Conservation (phyloP, 2,329 filamentous ascomycete genomes). For the Mollisiaceae sp. region DNA sequence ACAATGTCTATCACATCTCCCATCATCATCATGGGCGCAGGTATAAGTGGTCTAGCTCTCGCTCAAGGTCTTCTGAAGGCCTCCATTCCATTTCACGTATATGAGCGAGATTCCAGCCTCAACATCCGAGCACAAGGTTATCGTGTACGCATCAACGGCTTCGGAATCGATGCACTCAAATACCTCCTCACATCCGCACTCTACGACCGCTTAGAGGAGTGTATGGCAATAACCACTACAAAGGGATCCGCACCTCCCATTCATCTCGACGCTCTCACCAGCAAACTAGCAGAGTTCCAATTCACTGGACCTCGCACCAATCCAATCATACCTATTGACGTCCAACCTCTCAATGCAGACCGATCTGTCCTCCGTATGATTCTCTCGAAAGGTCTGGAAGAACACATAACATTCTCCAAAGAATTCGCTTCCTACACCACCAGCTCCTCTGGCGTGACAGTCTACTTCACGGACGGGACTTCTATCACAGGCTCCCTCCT, state of each 20-base stretch:
- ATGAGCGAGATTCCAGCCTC: slow-evolving; percentile 58
- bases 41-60: slow-evolving; percentile 43
- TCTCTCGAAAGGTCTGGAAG: slow-evolving; percentile 50
- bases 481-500: slow-evolving; percentile 42
- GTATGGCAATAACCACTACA: slow-evolving; percentile 51
- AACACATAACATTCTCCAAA: slow-evolving; percentile 41
- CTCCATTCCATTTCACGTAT: slow-evolving; percentile 56
- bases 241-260: not conserved
- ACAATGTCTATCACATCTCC: slow-evolving; percentile 10
- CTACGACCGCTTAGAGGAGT: slow-evolving; percentile 43
- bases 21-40: slow-evolving; percentile 40
- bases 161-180: slow-evolving; percentile 35
- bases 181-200: slow-evolving; percentile 56
- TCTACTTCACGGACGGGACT: slow-evolving; percentile 43
- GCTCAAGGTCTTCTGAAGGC: slow-evolving; percentile 38
- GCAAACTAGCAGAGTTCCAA: not conserved
- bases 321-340: not conserved
- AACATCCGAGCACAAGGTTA: slow-evolving; percentile 44
- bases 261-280: not conserved
- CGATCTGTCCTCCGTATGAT: slow-evolving; percentile 46
- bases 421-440: slow-evolving; percentile 3
- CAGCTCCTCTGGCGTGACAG: slow-evolving; percentile 30
- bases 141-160: slow-evolving; percentile 40
- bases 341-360: slow-evolving; percentile 11
- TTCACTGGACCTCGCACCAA: not conserved